Base-by-base conservation (phyloP, 1,284 basidiomycete genomes). In the Agaricales sp. region DNA sequence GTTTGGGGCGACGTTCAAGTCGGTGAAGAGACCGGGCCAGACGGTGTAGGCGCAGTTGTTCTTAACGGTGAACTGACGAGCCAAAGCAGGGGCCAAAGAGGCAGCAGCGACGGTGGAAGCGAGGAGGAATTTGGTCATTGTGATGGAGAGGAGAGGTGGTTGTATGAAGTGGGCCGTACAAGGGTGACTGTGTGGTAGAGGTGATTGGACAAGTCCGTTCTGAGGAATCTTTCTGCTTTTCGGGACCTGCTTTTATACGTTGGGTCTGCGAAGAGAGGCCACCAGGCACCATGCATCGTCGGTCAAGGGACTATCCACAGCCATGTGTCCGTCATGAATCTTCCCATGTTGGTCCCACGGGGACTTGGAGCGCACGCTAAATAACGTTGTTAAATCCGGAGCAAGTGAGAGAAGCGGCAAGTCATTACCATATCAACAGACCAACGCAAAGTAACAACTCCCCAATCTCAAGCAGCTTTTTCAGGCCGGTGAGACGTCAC, bases 1-100 rank as follows among this genome's bases (percentile, higher is more conserved):
- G 44, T 61, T 64, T 16, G 57, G 50, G 3, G 56, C 70, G 47
- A 64, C 66, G 50, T 68, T 67, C 47, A 67, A 51, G 53, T 69
- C 57, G 13, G 58, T 59, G 51, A 55, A 59, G 13, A 21, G 3
- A 18, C 18, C 51, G 20, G 37, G 46, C 51, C 56, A 56, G 22
- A 56, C 39, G 12, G 55, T 58, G 43, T 49, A 58, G 4, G 52
- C 53, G 43, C 57, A 58, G 46, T 52, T 52, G 50, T 58, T 58
- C 43, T 50, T 55, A 4, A 58, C 57, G 2, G 57, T 58, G 20
- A 55, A 50, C 3, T 50, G 52, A 37, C 57, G 55, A 11, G 44
- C 44, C 21, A 45, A 21, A 26, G 44, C 21, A 13, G 24, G 24
- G 44, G 44, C 44, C 8, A 24, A 6, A 24, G 21, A 24, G 4